Evolutionary conservation across 1,139 yeast species (phyloP), one percentile per base, ranked within the genome.

Genomic region (Spathaspora sp.): DNA sequence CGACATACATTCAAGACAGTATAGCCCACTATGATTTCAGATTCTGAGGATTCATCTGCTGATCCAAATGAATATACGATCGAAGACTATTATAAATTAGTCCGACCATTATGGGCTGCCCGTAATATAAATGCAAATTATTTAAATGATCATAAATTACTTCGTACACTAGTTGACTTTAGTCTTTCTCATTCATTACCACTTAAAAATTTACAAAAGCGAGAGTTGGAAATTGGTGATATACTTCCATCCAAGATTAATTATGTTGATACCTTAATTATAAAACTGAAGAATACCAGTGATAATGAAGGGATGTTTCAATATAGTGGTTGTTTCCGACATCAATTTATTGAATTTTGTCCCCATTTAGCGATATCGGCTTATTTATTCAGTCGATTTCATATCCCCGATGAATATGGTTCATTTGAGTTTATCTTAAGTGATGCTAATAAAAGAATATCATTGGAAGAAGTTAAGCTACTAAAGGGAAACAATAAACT

Each of bases 301-400:
- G 5, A n/a, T 53, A 8, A 43, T n/a, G 18, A 39, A 8, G 37
- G 20, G 16, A 51, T 52, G 2, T 40, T 40, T 26, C 57, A 50
- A 7, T 63, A 48, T 45, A 56, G 54, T 43, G 69, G 65, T 1
- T 60, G 67, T 38, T 51, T 67, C 20, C 56, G 73, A 42, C 60
- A 63, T 43, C 58, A 53, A 44, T 52, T 57, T 46, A 57, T 67
- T 25, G 68, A 67, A 51, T 54, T 57, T 40, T 69, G 74, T 51
- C 66, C 68, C 9, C 68, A 63, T 44, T 54, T 64, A 10, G 61
- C 68, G 1, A 47, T 68, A 4, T 58, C 69, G 1, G 56, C 63
- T 11, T 69, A 68, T 45, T 55, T 68, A 23, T 69, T 68, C 42
- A 52, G 58, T 36, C 43, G 72, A 33, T 63, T 66, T 42, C 73